Base-by-base conservation (phyloP, 345 rosid species). In the Citrus australasica region DNA sequence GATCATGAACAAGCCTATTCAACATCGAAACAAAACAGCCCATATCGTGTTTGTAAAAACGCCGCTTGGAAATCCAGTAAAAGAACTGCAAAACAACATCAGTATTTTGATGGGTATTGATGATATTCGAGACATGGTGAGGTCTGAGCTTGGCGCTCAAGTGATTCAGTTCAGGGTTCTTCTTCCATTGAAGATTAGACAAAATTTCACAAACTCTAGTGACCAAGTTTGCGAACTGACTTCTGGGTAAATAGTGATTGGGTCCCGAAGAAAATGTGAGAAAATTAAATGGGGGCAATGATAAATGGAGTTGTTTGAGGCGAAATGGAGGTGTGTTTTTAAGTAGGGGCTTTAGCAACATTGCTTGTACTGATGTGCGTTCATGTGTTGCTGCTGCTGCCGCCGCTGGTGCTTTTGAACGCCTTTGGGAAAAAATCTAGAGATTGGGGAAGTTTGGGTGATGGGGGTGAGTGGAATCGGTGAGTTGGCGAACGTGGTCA, bases 11-110 rank as follows among this genome's bases (percentile, higher is more conserved):
- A 24, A 91, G 89, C 85, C 92, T 83, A 32, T 88, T 81, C 80
- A 89, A 65, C 91, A 88, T 89, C 11, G 86, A 81, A 60, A 79
- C 67, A 28, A 76, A 88, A 76, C 89, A 83, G 76, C 76, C 63
- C 83, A 84, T 58, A 68, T 89, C 91, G 0, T 85, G 91, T 75
- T 87, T 86, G 91, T 87, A 83, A 82, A 78, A 85, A 80, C 69
- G 80, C 76, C 86, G 69, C 85, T 74, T 82, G 38, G 90, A 88
- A 58, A 89, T 79, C 90, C 94, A 91, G 68, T 65, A 85, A 55
- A 91, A 86, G 67, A 89, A 88, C 65, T 69, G 72, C 73, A 88
- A 61, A 21, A 84, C 87, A 1, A 76, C 62, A 46, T 84, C 79
- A 1, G 89, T 76, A 73, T 33, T 78, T 35, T 67, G 62, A 75